These are phyloP conservation scores for Furcasterigmium sp. DNA, from an alignment of 2,329 filamentous ascomycete genomes.

Conservation along the genomic window DNA sequence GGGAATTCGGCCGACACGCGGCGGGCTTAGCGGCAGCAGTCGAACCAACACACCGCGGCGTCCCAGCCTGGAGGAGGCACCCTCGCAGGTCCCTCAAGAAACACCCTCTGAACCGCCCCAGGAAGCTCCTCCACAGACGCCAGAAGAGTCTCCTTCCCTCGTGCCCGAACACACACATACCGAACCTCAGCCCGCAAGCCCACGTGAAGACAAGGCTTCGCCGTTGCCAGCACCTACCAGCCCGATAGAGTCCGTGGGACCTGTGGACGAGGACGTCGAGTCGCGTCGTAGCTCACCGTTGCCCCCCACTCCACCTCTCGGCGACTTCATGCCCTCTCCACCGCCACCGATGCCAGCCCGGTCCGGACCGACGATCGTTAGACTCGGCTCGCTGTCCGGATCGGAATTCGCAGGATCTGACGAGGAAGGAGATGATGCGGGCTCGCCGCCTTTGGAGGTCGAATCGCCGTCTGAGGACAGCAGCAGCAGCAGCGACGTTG, in stretches of 20 bases:
- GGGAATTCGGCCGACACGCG: not conserved
- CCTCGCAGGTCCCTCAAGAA: too few species aligned
- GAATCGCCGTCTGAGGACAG: conserved; percentile 6
- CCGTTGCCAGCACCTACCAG: too few species aligned
- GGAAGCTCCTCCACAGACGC: too few species aligned
- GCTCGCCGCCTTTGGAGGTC: conserved; percentile 1
- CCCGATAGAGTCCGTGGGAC: too few species aligned
- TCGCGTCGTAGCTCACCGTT: not conserved
- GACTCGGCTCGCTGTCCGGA: conserved; percentile 9
- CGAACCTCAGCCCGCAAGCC: too few species aligned
- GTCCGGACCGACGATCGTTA: conserved; percentile 7
- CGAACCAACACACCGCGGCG: not conserved
- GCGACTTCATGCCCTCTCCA: conserved; percentile 1
- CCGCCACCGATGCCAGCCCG: conserved; percentile 2
- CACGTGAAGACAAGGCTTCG: too few species aligned
- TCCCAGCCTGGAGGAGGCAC: too few species aligned
- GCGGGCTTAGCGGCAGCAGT: not conserved
- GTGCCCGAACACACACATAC: too few species aligned
- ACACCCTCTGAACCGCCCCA: too few species aligned
- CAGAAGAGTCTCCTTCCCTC: too few species aligned
- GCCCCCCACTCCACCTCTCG: conserved; percentile 4
- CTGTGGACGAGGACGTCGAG: too few species aligned
- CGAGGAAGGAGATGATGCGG: not conserved
- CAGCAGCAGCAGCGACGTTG: conserved; percentile 6
- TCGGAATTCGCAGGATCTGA: conserved; percentile 4